Base-by-base conservation (phyloP, 2,329 filamentous ascomycete species). In the Septoria linicola region DNA sequence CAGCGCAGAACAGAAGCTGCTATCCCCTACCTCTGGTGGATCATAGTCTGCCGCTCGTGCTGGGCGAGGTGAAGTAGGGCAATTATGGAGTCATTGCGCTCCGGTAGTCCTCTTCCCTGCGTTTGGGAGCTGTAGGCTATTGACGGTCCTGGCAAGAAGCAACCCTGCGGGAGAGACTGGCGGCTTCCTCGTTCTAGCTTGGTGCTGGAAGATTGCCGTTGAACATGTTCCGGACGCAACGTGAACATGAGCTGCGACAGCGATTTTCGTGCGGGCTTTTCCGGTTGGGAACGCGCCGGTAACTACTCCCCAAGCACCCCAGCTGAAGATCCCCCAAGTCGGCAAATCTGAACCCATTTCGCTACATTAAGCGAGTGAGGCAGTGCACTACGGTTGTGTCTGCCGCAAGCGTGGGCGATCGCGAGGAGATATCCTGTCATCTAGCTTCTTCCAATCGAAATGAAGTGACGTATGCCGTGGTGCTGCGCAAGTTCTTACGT, bases 351-450 rank as follows among this genome's bases (percentile, higher is more conserved):
- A 30, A 34, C 51, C 37, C 25, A 16, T 30, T 25, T 20, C 44
- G 27, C 8, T 39, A 14, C 19, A 37, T 10, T 8, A 39, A 17
- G 11, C 19, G 44, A 45, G 30, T 34, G 45, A 45, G 41, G 37
- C 35, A 39, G 13, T 36, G 45, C 30, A 47, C 42, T 46, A 39
- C 32, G 32, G 41, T 46, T 34, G 19, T 48, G 43, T 50, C 39
- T 51, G 51, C 47, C 51, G 48, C 37, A 54, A 50, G 51, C 51
- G 51, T 37, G 16, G 46, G 37, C 47, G 54, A 57, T 53, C 47
- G 41, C 31, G 37, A 42, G 42, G 14, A 43, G 44, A 17, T 27
- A 17, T 36, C 30, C 37, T 17, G 21, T 37, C 50, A 41, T 42
- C 36, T 37, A 20, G 25, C 30, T 30, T 47, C 42, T 19, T 41